Base-by-base conservation (phyloP, 2,329 filamentous ascomycete species). In the Colletotrichum viniferum region DNA sequence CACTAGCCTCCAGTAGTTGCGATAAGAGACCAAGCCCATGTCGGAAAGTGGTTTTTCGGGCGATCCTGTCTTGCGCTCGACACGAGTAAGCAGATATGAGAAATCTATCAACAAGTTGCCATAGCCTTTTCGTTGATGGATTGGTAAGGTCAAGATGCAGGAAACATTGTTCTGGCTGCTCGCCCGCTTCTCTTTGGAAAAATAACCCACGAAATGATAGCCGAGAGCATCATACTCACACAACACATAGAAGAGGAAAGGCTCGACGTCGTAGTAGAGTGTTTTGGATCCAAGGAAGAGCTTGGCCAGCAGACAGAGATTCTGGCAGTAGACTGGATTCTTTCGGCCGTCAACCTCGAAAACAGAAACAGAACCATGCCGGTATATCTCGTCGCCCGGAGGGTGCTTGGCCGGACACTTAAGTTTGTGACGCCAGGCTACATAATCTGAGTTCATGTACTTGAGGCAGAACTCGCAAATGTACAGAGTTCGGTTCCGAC, bases 381-480 rank as follows among this genome's bases (percentile, higher is more conserved):
- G 94, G 82, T 99, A 99, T 65, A 99, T 98, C 83, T 99, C 97
- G 81, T 99, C 97, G 28, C 97, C 97, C 0, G 97, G 97, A 5
- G 97, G 97, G 81, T 98, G 96, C 83, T 98, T 98, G 43, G 96
- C 96, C 7, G 95, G 94, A 80, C 97, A 99, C 87, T 99, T 99
- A 80, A 96, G 91, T 86, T 98, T 98, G 85, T 99, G 97, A 69
- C 97, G 92, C 95, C 96, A 98, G 16, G 97, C 96, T 32, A 99
- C 97, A 81, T 98, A 98, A 83, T 98, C 96, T 21, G 97, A 98
- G 84, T 97, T 98, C 96, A 99, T 98, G 86, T 99, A 99, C 85
- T 98, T 99, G 76, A 99, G 89, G 83, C 97, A 99, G 84, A 98
- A 99, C 84, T 99, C 97, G 88, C 97, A 99, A 77, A 99, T 98